Evolutionary conservation across 129 eudicot species (phyloP), one percentile per base, ranked within the genome.

Genomic region (Saussurea involucrata): DNA sequence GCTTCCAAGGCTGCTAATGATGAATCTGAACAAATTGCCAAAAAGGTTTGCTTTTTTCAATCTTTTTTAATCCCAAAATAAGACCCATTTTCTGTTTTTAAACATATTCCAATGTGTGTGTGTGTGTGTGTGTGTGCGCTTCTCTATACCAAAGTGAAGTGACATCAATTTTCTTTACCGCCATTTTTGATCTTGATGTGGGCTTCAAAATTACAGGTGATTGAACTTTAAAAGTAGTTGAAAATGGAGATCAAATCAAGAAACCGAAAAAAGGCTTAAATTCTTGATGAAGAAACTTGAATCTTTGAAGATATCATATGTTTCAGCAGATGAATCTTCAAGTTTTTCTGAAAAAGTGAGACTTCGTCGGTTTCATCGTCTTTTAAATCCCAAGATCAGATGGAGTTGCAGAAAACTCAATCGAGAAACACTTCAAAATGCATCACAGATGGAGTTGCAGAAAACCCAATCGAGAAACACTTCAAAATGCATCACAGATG

Each of bases 261-360:
- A 77, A 86, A 86, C 97, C 20, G 95, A 90, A 66, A 87, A 88
- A 78, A 93, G 79, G 81, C 84, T 93, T 57, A 93, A 80, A 61
- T 75, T 72, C 37, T 79, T 93, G 20, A 78, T 83, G 85, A 87
- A 88, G 75, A 93, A 87, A 78, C 95, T 88, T 28, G 85, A 87
- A 42, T 79, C 88, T 65, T 31, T 83, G 73, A 85, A 85, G 24
- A 83, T 78, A 25, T 74, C 83, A 33, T 69, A 83, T 68, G 87
- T 63, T 75, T 89, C 90, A 37, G 76, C 86, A 27, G 86, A 87
- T 80, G 90, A 82, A 76, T 83, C 89, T 63, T 87, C 86, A 63
- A 63, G 87, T 63, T 29, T 73, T 37, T 33, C 75, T 72, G 91
- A 68, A 86, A 64, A 69, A 77, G 86, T 66, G 89, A 86, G 63